These are phyloP conservation scores for Amauroascus niger DNA, from an alignment of 2,329 filamentous ascomycete species.

Conservation along the genomic window DNA sequence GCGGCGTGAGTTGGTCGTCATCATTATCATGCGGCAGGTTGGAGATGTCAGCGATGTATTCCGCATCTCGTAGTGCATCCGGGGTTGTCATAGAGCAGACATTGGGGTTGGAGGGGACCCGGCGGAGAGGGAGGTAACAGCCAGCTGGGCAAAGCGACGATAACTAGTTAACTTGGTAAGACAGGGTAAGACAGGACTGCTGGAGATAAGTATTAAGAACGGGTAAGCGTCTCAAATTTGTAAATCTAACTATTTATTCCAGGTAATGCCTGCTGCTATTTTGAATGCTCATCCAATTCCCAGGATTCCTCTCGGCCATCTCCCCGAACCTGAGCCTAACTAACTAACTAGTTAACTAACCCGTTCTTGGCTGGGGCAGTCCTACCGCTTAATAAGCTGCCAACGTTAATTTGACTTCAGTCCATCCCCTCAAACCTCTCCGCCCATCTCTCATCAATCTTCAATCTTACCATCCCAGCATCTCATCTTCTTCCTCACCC, in stretches of 20 bases:
- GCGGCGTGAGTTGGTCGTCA: conserved; percentile 9
- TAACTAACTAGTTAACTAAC: too few relatives aligned
- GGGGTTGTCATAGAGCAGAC: conserved; percentile 40
- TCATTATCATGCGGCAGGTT: conserved; percentile 25
- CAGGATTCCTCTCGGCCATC: too few relatives aligned
- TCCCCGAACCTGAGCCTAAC: too few relatives aligned
- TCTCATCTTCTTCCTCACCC: conserved; percentile 2
- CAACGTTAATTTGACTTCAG: too few relatives aligned
- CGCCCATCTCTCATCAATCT: not conserved
- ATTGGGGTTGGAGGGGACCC: conserved; percentile 19
- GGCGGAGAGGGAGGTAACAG: not conserved
- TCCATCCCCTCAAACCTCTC: not conserved
- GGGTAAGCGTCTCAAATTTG: too few relatives aligned
- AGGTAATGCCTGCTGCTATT: too few relatives aligned
- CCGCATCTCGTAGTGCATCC: conserved; percentile 39
- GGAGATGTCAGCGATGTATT: conserved; percentile 40
- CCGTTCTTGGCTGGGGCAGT: not conserved
- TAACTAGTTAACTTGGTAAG: not conserved
- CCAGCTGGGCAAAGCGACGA: not conserved
- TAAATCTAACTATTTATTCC: too few relatives aligned
- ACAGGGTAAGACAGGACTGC: too few relatives aligned
- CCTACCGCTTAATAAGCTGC: too few relatives aligned
- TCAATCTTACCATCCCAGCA: not conserved
- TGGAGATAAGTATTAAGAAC: too few relatives aligned
- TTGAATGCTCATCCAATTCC: too few relatives aligned